Base-by-base conservation (phyloP, 106 monocot species). In the Iris macrosiphon region DNA sequence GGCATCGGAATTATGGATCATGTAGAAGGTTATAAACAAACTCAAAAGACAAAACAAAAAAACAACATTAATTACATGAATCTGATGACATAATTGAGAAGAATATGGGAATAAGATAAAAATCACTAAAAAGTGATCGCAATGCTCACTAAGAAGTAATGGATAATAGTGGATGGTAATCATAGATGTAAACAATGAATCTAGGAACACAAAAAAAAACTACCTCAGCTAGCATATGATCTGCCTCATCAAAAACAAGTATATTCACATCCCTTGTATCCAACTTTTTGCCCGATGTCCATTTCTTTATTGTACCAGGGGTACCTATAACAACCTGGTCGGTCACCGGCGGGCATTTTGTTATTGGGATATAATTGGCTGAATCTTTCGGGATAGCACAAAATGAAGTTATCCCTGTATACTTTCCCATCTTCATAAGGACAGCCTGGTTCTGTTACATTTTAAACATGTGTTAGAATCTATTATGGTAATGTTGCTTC, bases 191-290 rank as follows among this genome's bases (percentile, higher is more conserved):
- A n/a, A n/a, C n/a, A n/a, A n/a, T n/a, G n/a, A n/a, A n/a, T n/a
- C n/a, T n/a, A n/a, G n/a, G n/a, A n/a, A n/a, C n/a, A n/a, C n/a
- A n/a, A n/a, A 25, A 57, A 38, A 39, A 23, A 20, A 19, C 13
- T 71, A 85, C 85, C 85, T 92, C 78, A 34, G 78, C 72, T 10
- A 86, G 73, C 85, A 86, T 86, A 52, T 92, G 85, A 52, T 86
- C 86, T 43, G 86, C 92, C 75, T 86, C 92, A 67, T 92, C 92
- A 71, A 86, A 92, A 34, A 86, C 86, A 73, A 92, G 78, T 56
- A 92, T 76, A 45, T 82, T 82, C 26, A 92, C 56, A 34, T 73
- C 75, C 43, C 76, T 40, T 9, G 71, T 79, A 14, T 63, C 54
- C 49, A 92, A 50, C 42, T 92, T 92, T 43, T 62, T 92, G 6